Percentiles rank a stretch among this genome's conserved stretches.
phyloP scores from a whole-genome alignment of 2,329 filamentous ascomycete species.

The Phyllosticta citribraziliensis region DNA sequence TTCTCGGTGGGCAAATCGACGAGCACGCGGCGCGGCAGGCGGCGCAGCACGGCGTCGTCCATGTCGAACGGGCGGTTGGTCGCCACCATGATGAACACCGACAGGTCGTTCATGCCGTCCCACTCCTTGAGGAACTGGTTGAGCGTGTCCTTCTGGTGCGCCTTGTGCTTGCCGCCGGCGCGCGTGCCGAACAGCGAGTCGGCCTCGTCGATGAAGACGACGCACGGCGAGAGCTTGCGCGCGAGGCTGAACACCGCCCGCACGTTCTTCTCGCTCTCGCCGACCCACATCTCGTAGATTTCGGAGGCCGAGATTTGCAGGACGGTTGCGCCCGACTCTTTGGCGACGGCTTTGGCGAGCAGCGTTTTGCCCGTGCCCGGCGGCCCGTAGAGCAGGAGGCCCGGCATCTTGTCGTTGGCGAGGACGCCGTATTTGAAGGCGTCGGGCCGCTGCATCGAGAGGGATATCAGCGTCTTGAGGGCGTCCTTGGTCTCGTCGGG shows the following conservation, averaged over 20 bases:
- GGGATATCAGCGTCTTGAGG: conserved; percentile 76
- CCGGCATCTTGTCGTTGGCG: conserved; percentile 81
- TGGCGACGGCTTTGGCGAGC: conserved; percentile 54
- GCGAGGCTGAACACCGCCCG: conserved; percentile 84
- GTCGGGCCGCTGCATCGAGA: conserved; percentile 79
- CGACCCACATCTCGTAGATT: conserved; percentile 93
- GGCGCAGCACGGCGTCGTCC: conserved; percentile 75
- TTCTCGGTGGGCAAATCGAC: conserved; percentile 60
- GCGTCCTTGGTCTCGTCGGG: conserved; percentile 75
- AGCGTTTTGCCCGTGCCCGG: conserved; percentile 61
- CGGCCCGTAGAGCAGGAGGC: conserved; percentile 78
- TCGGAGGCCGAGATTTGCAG: conserved; percentile 83
- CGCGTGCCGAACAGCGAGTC: conserved; percentile 83
- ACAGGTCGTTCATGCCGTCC: conserved; percentile 78
- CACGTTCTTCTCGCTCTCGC: conserved; percentile 93
- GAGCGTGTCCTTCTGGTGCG: conserved; percentile 76
- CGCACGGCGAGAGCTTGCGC: conserved; percentile 80
- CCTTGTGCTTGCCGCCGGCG: conserved; percentile 53
- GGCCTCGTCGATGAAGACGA: conserved; percentile 95
- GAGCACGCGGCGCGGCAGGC: conserved; percentile 61
- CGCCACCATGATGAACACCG: conserved; percentile 95
- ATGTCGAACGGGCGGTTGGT: conserved; percentile 94
- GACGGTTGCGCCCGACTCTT: conserved; percentile 56
- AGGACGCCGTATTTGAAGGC: conserved; percentile 95
- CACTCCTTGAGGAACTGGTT: conserved; percentile 96